Base-by-base conservation (phyloP, 108 stramenopile genomes). In the Nitzschia inconspicua region DNA sequence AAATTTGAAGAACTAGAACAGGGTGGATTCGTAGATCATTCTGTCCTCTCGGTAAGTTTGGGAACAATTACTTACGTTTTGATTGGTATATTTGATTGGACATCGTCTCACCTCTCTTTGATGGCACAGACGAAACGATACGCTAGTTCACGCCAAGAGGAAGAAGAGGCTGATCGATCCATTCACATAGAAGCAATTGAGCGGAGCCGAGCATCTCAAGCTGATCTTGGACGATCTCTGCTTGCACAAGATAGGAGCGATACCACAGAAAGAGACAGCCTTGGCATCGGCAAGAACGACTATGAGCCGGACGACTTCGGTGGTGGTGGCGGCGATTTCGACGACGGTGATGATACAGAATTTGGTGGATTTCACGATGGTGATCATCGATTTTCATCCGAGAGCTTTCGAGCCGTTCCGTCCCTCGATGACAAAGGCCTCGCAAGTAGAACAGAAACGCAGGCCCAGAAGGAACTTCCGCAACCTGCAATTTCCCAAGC, bases 101-200 rank as follows among this genome's bases (percentile, higher is more conserved):
- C n/a, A n/a, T 51, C 10, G 6, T 51, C 23, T 22, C 55, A 18
- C 20, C 20, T n/a, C 46, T 47, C 20, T 47, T 16, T 22, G 0
- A 13, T 14, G 8, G 16, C 19, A 26, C 55, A 65, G 55, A 63
- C 70, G 13, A 23, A 44, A 26, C 60, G 63, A 2, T 84, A 83
- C 60, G 82, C 73, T 8, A 62, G 49, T 44, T 47, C 77, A 11
- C 60, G 66, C 6, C 86, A 91, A 57, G 89, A 86, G 44, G 93
- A 94, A 51, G 73, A 73, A 31, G 85, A 86, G 48, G 93, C 93
- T 16, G 93, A 94, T 57, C 44, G 61, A 29, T 77, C 80, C 39
- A 89, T 94, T 70, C 86, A 90, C 52, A 62, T 73, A 40, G 89
- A 88, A 53, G 84, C 86, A 10, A 60, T 86, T 23, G 92, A 94